Conservation (phyloP, 345 rosid species). For the Jatropha curcas region DNA sequence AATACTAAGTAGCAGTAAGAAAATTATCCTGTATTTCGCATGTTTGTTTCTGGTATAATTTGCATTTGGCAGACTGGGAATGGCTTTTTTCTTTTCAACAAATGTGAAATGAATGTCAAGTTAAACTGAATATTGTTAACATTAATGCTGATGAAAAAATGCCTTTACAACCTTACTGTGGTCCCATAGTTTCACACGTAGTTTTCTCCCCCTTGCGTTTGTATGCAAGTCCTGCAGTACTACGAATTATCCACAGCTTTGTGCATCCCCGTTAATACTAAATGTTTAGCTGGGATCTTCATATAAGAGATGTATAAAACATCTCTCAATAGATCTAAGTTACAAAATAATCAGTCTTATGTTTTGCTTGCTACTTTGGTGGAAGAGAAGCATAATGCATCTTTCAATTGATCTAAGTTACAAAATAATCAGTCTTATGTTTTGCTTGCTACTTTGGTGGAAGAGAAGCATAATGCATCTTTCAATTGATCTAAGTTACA, state of each 20-base stretch:
- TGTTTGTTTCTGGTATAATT: not conserved
- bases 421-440: no score
- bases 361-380: no score
- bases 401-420: no score
- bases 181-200: not conserved
- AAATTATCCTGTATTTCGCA: slow-evolving; percentile 4
- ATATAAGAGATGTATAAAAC: not conserved
- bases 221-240: not conserved
- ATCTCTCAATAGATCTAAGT: not conserved
- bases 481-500: no score
- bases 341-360: not conserved
- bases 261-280: not conserved
- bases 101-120: slow-evolving; percentile 1
- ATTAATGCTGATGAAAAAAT: not conserved
- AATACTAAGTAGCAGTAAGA: not conserved
- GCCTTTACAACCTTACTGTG: not conserved
- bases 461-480: no score
- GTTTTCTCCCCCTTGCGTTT: not conserved
- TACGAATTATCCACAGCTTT: not conserved
- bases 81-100: not conserved
- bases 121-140: not conserved
- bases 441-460: no score
- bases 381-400: no score
- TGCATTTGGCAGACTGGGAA: not conserved
- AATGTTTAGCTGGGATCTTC: not conserved